Evolutionary conservation across 768 basidiomycete genomes (phyloP).

Genomic region (Amanita exitialis): DNA sequence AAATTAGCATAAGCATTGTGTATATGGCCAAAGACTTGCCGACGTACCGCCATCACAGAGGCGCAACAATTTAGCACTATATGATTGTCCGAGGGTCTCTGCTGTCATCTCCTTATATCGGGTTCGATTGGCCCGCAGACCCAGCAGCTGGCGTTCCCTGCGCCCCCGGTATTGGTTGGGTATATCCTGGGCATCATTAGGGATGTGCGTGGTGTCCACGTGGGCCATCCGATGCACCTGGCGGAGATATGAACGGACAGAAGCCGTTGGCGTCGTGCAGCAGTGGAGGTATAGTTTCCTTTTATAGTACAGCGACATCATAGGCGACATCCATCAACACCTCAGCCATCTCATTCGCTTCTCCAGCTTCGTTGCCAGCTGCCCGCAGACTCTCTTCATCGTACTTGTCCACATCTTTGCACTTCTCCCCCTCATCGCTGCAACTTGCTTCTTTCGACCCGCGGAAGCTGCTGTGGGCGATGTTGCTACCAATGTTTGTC

Average conservation of each 20-base stretch:
- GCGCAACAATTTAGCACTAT: not conserved
- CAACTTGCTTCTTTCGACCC: not conserved
- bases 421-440: not conserved
- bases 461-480: not conserved
- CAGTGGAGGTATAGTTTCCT: too few species aligned
- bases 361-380: not conserved
- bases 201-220: not conserved
- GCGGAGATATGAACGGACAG: not conserved
- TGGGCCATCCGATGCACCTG: constrained; percentile 1
- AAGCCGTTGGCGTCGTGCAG: too few species aligned
- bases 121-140: too few species aligned
- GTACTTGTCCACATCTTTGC: not conserved
- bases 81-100: not conserved
- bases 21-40: constrained; percentile 36
- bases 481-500: not conserved
- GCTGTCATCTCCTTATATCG: too few species aligned
- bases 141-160: too few species aligned
- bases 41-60: constrained; percentile 5
- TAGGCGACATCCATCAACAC: too few species aligned
- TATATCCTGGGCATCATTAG: not conserved
- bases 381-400: not conserved
- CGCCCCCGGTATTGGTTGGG: too few species aligned
- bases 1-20: constrained; percentile 10
- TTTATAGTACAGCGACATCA: not conserved
- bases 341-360: constrained; percentile 1